Percentiles rank a stretch among this genome's conserved stretches.
phyloP scores from a whole-genome alignment of 768 basidiomycete species.

The Rubroboletus pulcherrimus region DNA sequence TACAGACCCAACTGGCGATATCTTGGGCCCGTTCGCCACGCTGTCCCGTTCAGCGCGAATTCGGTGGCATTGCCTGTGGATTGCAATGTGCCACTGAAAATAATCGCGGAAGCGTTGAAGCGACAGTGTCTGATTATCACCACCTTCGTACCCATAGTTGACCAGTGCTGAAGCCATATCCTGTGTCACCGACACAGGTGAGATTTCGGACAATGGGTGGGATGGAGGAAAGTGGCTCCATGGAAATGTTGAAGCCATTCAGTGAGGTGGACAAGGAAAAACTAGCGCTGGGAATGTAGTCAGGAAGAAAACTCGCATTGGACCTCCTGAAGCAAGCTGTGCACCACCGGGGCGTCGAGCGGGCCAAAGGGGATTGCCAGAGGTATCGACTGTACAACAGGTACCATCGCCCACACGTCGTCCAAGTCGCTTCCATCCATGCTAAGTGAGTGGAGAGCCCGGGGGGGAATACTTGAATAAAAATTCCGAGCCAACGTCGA shows the following conservation, averaged over 20 bases:
- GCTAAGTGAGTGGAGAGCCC: too few relatives aligned
- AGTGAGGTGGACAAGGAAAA: background rate
- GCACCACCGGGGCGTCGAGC: background rate
- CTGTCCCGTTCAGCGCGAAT: background rate
- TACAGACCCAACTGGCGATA: background rate
- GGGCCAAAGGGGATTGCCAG: background rate
- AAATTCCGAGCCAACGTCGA: too few relatives aligned
- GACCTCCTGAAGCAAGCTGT: background rate
- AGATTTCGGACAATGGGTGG: constrained; percentile 2
- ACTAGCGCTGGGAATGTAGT: background rate
- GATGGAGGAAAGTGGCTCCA: background rate
- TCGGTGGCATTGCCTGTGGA: background rate
- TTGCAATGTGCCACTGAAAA: background rate
- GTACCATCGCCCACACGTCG: background rate
- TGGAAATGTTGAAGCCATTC: constrained; percentile 3
- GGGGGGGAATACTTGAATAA: background rate
- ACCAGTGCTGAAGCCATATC: background rate
- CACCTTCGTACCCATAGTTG: background rate
- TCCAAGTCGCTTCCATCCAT: too few relatives aligned
- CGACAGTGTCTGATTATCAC: background rate
- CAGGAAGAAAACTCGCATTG: background rate
- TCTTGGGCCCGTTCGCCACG: background rate
- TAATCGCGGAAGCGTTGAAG: background rate
- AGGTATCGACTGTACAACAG: background rate
- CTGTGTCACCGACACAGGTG: background rate